Percentiles rank a stretch among this genome's conserved stretches.
Evolutionary conservation across 2,329 filamentous ascomycete species (phyloP).

Genomic region (Alternaria viburni): DNA sequence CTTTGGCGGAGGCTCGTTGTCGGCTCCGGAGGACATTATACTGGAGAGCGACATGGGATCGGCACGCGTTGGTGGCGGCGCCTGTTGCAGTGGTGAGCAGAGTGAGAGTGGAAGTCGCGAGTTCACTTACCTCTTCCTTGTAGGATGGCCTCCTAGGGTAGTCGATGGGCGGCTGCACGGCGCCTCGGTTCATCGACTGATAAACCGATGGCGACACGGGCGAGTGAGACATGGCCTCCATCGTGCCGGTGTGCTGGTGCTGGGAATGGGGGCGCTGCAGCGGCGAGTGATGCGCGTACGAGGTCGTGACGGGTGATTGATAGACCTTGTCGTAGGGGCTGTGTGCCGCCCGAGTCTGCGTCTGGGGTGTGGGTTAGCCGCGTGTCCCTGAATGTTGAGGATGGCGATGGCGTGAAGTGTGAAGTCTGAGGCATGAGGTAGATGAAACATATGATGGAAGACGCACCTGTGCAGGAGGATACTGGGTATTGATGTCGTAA

Average conservation of each 20-base stretch:
- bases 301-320: constrained; percentile 43
- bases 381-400: constrained; percentile 9
- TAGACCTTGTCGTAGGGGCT: constrained; percentile 48
- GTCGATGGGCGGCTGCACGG: constrained; percentile 43
- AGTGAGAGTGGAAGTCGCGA: neutral
- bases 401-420: neutral
- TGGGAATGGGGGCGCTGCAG: constrained; percentile 48
- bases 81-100: constrained; percentile 31
- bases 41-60: constrained; percentile 97
- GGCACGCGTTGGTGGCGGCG: constrained; percentile 76
- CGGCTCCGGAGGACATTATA: constrained; percentile 83
- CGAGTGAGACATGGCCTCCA: constrained; percentile 48
- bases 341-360: constrained; percentile 39
- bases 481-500: constrained; percentile 36
- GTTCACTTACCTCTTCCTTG: constrained; percentile 44
- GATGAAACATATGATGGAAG: constrained; percentile 6
- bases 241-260: constrained; percentile 37
- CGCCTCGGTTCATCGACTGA: constrained; percentile 39
- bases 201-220: constrained; percentile 48
- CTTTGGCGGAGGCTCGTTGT: constrained; percentile 69
- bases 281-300: constrained; percentile 45
- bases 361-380: constrained; percentile 30
- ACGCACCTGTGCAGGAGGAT: constrained; percentile 39
- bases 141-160: constrained; percentile 40
- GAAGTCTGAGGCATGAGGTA: neutral